Conservation (phyloP, 2,329 filamentous ascomycete genomes). For the Nemania diffusa region DNA sequence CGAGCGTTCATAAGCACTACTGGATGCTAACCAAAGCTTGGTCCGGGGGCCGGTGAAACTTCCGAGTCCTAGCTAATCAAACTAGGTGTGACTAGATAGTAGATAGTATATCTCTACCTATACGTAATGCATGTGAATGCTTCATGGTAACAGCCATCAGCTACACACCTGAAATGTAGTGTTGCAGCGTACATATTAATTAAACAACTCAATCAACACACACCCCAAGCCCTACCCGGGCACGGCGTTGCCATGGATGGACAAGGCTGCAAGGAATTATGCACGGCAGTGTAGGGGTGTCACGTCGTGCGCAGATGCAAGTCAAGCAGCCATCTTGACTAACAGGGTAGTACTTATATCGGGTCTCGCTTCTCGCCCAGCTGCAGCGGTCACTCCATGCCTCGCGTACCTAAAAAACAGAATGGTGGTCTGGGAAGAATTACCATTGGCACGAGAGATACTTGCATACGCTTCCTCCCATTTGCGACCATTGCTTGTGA, state of each 20-base stretch:
- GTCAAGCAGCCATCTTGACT: constrained; percentile 37
- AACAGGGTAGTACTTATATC: constrained; percentile 22
- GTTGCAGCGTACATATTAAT: constrained; percentile 33
- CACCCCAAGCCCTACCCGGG: constrained; percentile 35
- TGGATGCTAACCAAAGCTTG: constrained; percentile 36
- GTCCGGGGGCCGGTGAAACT: constrained; percentile 24
- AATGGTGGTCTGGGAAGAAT: constrained; percentile 41
- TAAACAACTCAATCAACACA: constrained; percentile 19
- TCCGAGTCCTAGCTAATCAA: constrained; percentile 21
- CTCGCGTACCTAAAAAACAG: constrained; percentile 13
- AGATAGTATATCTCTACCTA: background rate
- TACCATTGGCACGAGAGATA: constrained; percentile 42
- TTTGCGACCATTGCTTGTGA: constrained; percentile 38
- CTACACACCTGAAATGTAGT: constrained; percentile 29
- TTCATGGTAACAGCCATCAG: constrained; percentile 15
- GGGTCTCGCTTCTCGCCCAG: constrained; percentile 20
- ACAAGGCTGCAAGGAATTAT: constrained; percentile 44
- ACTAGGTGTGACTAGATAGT: constrained; percentile 9
- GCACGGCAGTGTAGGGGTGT: constrained; percentile 40
- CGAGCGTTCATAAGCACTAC: constrained; percentile 38
- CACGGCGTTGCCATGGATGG: constrained; percentile 33
- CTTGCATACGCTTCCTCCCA: constrained; percentile 35
- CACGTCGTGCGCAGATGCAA: constrained; percentile 39
- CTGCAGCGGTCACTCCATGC: constrained; percentile 27
- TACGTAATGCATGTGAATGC: background rate